Conservation (phyloP, 257 asterid species). For the Solanum microdontum region DNA sequence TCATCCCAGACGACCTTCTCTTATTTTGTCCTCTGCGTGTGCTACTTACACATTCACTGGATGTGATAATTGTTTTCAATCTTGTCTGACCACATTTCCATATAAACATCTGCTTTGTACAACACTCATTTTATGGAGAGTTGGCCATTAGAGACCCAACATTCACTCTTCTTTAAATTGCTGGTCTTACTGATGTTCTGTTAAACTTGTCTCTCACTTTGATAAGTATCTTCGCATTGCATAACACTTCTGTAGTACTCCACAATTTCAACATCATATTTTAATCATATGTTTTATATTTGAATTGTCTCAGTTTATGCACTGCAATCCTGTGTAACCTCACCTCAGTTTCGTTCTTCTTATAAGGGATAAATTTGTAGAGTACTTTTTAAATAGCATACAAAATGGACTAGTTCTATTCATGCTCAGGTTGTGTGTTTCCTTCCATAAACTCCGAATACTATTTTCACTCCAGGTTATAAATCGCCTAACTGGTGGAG, state of each 20-base stretch:
- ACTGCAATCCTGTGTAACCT: background rate
- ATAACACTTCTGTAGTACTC: background rate
- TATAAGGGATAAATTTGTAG: background rate
- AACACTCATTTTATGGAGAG: background rate
- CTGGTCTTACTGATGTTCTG: background rate
- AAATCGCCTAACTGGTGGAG: slow-evolving; percentile 68
- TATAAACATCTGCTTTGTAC: background rate
- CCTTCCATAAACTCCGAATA: background rate
- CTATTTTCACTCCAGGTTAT: slow-evolving; percentile 40
- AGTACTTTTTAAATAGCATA: background rate
- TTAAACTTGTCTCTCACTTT: background rate
- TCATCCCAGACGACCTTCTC: background rate
- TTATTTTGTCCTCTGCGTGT: background rate
- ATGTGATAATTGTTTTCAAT: background rate
- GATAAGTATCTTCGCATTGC: background rate
- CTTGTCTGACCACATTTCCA: background rate
- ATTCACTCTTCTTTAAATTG: background rate
- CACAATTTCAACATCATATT: background rate
- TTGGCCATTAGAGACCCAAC: background rate
- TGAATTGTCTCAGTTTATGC: background rate
- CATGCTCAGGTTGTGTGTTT: background rate
- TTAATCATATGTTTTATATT: background rate
- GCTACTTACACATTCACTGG: background rate
- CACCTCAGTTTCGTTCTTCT: background rate
- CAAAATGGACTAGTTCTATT: background rate